These are phyloP conservation scores for Aegle marmelos DNA, from an alignment of 345 rosid genomes.

Conservation along the genomic window DNA sequence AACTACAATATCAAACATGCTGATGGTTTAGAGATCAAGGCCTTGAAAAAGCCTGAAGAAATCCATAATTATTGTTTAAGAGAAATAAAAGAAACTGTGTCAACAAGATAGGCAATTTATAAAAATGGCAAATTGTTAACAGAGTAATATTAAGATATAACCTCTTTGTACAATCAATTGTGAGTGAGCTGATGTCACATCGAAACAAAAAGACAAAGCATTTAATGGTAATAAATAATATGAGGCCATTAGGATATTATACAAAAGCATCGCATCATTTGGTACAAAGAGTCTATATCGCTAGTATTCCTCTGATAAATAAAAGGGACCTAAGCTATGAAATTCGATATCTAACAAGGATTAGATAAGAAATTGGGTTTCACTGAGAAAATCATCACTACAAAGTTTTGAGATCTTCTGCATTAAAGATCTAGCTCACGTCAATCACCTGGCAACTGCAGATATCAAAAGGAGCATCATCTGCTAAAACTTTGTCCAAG, in stretches of 20 bases:
- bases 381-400: background rate
- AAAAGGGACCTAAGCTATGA: background rate
- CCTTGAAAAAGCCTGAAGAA: constrained; percentile 5
- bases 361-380: background rate
- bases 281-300: background rate
- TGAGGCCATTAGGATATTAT: background rate
- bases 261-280: background rate
- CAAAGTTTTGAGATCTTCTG: background rate
- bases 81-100: background rate
- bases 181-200: background rate
- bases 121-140: background rate
- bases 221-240: background rate
- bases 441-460: constrained; percentile 92
- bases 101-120: background rate
- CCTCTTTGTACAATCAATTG: background rate
- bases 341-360: background rate
- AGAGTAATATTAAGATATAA: background rate
- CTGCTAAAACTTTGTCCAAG: constrained; percentile 79
- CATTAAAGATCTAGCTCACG: background rate
- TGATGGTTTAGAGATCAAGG: constrained; percentile 12
- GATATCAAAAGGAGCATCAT: constrained; percentile 94
- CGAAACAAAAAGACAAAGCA: background rate
- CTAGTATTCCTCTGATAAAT: background rate
- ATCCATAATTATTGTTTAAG: background rate
- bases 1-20: constrained; percentile 50